Conservation (phyloP, 192 early-diverging fungal species). For the Hyaloraphidium curvatum region DNA sequence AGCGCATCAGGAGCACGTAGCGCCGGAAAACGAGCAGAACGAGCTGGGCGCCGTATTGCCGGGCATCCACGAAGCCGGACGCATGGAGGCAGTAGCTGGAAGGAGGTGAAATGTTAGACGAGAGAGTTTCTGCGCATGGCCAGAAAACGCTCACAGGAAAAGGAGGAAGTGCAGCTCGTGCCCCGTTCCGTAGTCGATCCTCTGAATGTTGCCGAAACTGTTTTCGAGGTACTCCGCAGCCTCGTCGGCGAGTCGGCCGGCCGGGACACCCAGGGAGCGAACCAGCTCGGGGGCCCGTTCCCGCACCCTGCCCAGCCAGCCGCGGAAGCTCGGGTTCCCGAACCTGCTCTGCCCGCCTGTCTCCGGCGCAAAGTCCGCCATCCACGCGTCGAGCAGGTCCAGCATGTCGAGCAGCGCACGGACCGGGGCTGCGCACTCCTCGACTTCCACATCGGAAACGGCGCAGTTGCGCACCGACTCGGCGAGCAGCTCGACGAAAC, state of each 20-base stretch:
- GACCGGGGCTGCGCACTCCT: constrained; percentile 4
- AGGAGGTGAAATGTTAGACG: background rate
- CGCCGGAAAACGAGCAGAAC: constrained; percentile 9
- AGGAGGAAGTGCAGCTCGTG: constrained; percentile 85
- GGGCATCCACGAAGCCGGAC: background rate
- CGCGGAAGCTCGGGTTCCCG: constrained; percentile 81
- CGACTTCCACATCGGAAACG: background rate
- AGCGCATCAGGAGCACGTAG: constrained; percentile 61
- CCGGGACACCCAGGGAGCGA: background rate
- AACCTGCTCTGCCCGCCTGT: constrained; percentile 57
- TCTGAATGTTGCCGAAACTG: constrained; percentile 66
- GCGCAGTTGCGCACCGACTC: constrained; percentile 37
- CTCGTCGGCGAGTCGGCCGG: constrained; percentile 21
- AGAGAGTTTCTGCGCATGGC: background rate
- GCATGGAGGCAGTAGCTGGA: background rate
- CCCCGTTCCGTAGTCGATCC: constrained; percentile 94
- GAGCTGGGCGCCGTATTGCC: background rate
- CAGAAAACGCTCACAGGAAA: background rate
- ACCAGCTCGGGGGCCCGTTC: background rate
- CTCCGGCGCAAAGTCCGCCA: constrained; percentile 60
- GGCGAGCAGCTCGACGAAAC: constrained; percentile 52
- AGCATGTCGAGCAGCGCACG: constrained; percentile 35
- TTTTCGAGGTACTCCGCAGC: constrained; percentile 46
- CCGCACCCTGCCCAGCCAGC: constrained; percentile 38
- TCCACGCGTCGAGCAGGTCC: constrained; percentile 42